Evolutionary conservation across 2,329 filamentous ascomycete species (phyloP), one percentile per base, ranked within the genome.

Genomic region (Aspergillus luchuensis): DNA sequence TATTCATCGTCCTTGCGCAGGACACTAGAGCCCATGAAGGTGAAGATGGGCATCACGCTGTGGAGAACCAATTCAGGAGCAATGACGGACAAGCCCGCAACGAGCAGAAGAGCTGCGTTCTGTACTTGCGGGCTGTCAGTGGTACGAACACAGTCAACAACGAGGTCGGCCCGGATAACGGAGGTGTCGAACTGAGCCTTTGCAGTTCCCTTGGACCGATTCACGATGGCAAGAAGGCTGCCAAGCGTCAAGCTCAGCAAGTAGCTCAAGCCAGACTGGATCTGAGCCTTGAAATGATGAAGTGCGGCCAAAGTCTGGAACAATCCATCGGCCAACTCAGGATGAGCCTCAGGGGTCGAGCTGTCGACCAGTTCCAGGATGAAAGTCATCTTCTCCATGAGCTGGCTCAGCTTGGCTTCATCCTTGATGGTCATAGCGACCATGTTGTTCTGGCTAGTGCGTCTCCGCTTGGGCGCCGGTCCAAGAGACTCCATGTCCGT

Each of bases 1-100:
- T 97, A 98, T 69, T 98, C 94, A 70, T 99, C 96, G 68, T 91
- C 92, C 78, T 97, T 94, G 52, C 91, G 89, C 53, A 99, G 84
- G 19, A 97, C 89, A 3, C 91, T 97, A 47, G 89, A 90, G 45
- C 94, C 92, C 89, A 98, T 97, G 74, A 98, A 97, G 0, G 95
- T 98, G 79, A 99, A 99, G 56, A 99, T 94, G 11, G 95, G 95
- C 95, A 99, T 99, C 57, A 99, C 91, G 68, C 92, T 97, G 78
- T 99, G 94, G 59, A 99, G 83, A 3, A 99, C 91, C 51, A 96
- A 81, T 74, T 97, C 93, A 0, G 96, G 95, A 0, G 92, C 91
- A 67, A 93, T 91, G 41, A 89, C 89, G 21, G 95, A 94, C 43
- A 99, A 82, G 59, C 88, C 90, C 23, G 94, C 92, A 60, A 98